Percentiles rank a stretch among this genome's conserved stretches.
phyloP scores from a whole-genome alignment of 495 filamentous ascomycete species.

The Acidomyces sp. region DNA sequence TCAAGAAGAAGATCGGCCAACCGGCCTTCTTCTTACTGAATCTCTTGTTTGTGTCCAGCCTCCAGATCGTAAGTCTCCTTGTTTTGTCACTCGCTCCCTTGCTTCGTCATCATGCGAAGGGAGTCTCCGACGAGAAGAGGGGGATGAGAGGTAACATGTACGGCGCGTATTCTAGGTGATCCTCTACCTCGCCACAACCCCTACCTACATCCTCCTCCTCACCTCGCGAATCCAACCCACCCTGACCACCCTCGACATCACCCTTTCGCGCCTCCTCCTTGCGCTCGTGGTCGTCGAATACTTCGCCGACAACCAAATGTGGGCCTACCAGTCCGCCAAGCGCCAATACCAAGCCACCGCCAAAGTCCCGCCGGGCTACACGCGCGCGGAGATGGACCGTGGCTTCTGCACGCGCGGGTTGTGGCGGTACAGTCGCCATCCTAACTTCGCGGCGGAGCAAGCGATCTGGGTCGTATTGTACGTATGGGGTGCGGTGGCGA shows the following conservation, averaged over 20 bases:
- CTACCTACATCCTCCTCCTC: conserved; percentile 69
- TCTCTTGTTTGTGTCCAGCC: conserved; percentile 69
- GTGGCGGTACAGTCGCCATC: conserved; percentile 77
- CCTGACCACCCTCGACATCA: conserved; percentile 45
- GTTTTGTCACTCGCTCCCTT: background rate
- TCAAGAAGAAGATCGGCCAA: conserved; percentile 38
- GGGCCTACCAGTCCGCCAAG: conserved; percentile 80
- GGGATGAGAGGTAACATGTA: too few species aligned
- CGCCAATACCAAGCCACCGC: conserved; percentile 54
- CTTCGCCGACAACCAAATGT: conserved; percentile 88
- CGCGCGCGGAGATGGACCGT: conserved; percentile 69
- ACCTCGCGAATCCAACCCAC: conserved; percentile 31
- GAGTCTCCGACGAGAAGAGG: too few species aligned
- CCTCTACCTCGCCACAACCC: conserved; percentile 60
- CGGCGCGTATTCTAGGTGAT: conserved; percentile 38
- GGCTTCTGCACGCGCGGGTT: conserved; percentile 80
- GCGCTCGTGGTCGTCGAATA: conserved; percentile 59
- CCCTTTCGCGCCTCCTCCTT: conserved; percentile 54
- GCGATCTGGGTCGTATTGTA: conserved; percentile 80
- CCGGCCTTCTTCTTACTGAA: conserved; percentile 71
- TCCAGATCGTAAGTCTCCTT: conserved; percentile 53
- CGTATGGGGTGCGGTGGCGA: conserved; percentile 67
- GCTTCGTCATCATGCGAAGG: too few species aligned
- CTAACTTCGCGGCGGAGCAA: conserved; percentile 90
- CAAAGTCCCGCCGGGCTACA: conserved; percentile 49